Evolutionary conservation across 2,329 filamentous ascomycete genomes (phyloP).

Genomic region (Botryotinia calthae): DNA sequence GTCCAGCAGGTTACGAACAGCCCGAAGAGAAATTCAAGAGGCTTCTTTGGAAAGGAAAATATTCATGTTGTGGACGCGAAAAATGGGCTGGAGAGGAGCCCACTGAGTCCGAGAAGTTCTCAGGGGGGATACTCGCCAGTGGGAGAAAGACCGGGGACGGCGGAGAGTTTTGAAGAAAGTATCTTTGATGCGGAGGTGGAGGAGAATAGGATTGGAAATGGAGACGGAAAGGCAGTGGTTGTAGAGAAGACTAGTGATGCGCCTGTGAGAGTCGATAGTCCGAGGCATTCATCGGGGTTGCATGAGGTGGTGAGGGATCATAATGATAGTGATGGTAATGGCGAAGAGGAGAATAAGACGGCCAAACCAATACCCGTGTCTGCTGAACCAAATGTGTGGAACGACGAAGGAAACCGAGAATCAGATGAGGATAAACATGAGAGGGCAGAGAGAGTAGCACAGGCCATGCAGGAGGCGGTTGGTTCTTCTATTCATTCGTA

Average conservation of each 20-base stretch:
- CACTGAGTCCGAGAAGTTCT: conserved; percentile 33
- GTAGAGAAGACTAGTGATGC: neutral
- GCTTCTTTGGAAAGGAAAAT: conserved; percentile 28
- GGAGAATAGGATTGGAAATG: neutral
- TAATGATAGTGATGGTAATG: neutral
- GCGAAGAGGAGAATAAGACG: conserved; percentile 8
- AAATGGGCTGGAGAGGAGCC: conserved; percentile 35
- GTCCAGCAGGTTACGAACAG: conserved; percentile 63
- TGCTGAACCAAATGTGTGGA: neutral
- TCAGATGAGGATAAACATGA: conserved; percentile 4
- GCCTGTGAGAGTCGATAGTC: neutral
- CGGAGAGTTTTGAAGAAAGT: conserved; percentile 36
- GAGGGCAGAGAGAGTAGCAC: conserved; percentile 14
- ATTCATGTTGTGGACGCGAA: conserved; percentile 17
- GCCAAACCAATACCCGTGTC: neutral
- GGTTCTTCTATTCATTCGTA: conserved; percentile 18
- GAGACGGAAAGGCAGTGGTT: neutral
- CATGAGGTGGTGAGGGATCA: neutral
- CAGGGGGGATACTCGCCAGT: neutral
- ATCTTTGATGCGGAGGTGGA: conserved; percentile 38
- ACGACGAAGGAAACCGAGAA: neutral
- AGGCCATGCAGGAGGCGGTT: conserved; percentile 16
- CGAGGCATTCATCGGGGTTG: neutral
- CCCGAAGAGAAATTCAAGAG: conserved; percentile 28
- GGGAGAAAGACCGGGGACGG: conserved; percentile 29